These are phyloP conservation scores for Solanum virginianum DNA, from an alignment of 257 asterid genomes.

Conservation along the genomic window DNA sequence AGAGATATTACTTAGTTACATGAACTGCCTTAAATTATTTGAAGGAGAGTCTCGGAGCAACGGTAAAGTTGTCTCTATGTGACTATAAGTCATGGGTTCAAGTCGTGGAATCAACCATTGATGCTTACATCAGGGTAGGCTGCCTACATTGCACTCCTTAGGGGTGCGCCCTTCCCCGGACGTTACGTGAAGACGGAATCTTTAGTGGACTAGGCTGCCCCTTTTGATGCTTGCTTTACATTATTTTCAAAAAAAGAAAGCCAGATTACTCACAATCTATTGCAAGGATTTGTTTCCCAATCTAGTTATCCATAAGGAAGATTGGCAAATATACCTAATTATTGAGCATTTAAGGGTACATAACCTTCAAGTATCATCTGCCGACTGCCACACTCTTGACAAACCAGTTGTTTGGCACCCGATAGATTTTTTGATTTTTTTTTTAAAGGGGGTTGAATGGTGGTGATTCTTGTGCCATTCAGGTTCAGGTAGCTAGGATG, in stretches of 20 bases:
- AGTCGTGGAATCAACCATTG: too few relatives aligned
- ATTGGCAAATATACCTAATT: neutral
- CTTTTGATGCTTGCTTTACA: neutral
- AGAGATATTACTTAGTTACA: neutral
- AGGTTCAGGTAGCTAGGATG: neutral
- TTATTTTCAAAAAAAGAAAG: neutral
- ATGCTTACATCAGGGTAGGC: too few relatives aligned
- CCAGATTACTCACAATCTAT: neutral
- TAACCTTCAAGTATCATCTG: neutral
- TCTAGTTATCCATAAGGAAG: neutral
- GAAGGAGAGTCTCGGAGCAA: too few relatives aligned
- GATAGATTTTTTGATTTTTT: neutral
- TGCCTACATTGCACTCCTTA: too few relatives aligned
- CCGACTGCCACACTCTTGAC: neutral
- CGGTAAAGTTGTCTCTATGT: too few relatives aligned
- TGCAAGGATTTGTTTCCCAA: neutral
- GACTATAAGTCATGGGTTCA: too few relatives aligned
- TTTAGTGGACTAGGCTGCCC: too few relatives aligned
- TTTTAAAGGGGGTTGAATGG: too few relatives aligned
- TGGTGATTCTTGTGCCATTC: too few relatives aligned
- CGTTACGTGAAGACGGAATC: too few relatives aligned
- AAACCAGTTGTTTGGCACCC: neutral
- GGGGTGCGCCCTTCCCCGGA: too few relatives aligned
- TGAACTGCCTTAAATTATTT: neutral
- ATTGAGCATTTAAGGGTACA: neutral